A percentile compares a stretch with the other conserved stretches of the same genome.
Evolutionary conservation across 805 yeast species (phyloP).

Genomic region (Blastobotrys muscicola): DNA sequence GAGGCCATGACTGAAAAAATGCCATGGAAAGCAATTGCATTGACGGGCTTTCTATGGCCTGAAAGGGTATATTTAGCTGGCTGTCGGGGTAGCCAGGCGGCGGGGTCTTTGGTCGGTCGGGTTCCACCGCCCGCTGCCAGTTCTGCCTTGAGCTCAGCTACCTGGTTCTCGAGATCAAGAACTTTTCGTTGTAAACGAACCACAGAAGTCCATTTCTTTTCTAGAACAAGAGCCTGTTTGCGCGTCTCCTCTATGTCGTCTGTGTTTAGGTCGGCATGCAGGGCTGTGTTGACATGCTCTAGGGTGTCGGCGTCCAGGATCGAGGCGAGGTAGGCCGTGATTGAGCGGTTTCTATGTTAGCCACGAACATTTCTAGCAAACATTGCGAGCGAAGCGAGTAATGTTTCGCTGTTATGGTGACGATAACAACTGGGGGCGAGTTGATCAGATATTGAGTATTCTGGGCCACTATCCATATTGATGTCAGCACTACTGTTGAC

Average conservation of each 20-base stretch:
- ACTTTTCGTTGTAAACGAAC: conserved; percentile 65
- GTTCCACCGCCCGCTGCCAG: conserved; percentile 35
- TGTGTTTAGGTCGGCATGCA: not conserved
- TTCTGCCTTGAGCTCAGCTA: conserved; percentile 34
- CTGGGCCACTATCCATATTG: no score
- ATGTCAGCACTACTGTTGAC: no score
- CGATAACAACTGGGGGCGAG: no score
- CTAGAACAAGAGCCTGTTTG: conserved; percentile 33
- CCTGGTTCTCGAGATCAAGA: conserved; percentile 57
- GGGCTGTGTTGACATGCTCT: not conserved
- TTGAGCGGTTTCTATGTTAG: conserved; percentile 9
- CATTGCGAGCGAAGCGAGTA: no score
- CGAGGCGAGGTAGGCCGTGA: conserved; percentile 10
- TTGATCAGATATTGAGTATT: no score
- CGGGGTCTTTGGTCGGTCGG: conserved; percentile 16
- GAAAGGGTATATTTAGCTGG: conserved; percentile 34
- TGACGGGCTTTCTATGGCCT: conserved; percentile 54
- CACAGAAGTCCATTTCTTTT: conserved; percentile 83
- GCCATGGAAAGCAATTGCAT: conserved; percentile 66
- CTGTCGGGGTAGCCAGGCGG: conserved; percentile 56
- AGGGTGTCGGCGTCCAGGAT: not conserved
- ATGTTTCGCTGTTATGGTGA: no score
- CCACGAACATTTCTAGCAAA: no score
- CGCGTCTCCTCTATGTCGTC: conserved; percentile 14
- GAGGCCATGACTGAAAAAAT: conserved; percentile 52